These are phyloP conservation scores for Fusarium cyanostomum DNA, from an alignment of 2,329 filamentous ascomycete species.

Conservation along the genomic window DNA sequence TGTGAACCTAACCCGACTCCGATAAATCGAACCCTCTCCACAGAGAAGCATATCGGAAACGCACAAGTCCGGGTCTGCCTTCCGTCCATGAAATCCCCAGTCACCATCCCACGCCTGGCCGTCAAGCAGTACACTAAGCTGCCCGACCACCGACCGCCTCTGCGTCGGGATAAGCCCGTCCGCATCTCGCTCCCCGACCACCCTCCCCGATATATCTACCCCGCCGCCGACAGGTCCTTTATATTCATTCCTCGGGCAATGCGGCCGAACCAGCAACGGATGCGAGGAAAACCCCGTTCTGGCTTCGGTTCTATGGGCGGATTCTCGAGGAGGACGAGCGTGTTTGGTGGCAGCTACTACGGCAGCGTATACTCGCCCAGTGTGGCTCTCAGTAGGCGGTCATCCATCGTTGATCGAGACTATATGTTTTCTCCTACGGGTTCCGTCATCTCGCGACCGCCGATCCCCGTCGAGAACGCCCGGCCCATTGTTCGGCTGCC, in stretches of 20 bases:
- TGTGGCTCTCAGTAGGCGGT: conserved; percentile 86
- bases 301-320: conserved; percentile 73
- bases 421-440: conserved; percentile 82
- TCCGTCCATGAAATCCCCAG: conserved; percentile 76
- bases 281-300: conserved; percentile 74
- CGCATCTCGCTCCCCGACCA: conserved; percentile 87
- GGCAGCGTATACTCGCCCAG: conserved; percentile 88
- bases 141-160: conserved; percentile 91
- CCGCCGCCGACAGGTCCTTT: conserved; percentile 89
- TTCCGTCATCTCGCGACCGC: conserved; percentile 76
- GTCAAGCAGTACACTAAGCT: conserved; percentile 93
- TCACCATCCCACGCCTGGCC: conserved; percentile 77
- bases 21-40: conserved; percentile 83
- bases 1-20: conserved; percentile 68
- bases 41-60: conserved; percentile 83
- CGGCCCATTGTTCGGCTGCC: conserved; percentile 87
- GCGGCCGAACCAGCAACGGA: conserved; percentile 90
- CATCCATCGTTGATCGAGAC: conserved; percentile 77
- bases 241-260: conserved; percentile 97
- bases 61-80: conserved; percentile 85
- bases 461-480: conserved; percentile 66
- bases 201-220: conserved; percentile 88
- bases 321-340: conserved; percentile 82
- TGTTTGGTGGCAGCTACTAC: conserved; percentile 74
- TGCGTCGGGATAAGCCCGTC: conserved; percentile 95